Percentiles rank a stretch among this genome's conserved stretches.
These are phyloP conservation scores for Hortiboletus campestris DNA, from an alignment of 768 basidiomycete species.

Conservation along the genomic window DNA sequence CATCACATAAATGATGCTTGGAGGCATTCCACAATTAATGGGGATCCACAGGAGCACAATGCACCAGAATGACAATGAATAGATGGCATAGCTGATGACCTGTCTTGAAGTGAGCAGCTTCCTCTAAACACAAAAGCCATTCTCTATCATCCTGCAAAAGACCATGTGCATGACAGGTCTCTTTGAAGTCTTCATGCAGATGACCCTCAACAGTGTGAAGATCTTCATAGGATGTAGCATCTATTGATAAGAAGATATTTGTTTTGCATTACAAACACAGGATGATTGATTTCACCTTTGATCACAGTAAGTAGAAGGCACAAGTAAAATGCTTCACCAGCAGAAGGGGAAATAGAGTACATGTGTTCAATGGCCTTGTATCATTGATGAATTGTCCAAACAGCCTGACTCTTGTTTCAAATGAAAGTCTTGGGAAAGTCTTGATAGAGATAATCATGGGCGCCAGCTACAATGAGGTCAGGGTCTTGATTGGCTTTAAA, in stretches of 20 bases:
- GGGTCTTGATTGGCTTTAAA: not conserved
- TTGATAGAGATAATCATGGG: slow-evolving; percentile 26
- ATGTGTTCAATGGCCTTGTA: slow-evolving; percentile 16
- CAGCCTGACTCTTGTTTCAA: slow-evolving; percentile 14
- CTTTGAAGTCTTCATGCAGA: slow-evolving; percentile 7
- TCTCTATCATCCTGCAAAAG: slow-evolving; percentile 46
- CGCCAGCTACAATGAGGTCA: not conserved
- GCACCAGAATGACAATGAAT: no score
- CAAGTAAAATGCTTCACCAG: slow-evolving; percentile 42
- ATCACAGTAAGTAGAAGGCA: slow-evolving; percentile 38
- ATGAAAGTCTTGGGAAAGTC: slow-evolving; percentile 34
- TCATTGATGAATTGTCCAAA: slow-evolving; percentile 31
- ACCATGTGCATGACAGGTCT: slow-evolving; percentile 38
- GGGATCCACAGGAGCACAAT: no score
- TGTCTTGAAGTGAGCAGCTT: not conserved
- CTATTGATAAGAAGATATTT: no score
- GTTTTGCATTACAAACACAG: no score
- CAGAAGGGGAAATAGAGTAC: slow-evolving; percentile 14
- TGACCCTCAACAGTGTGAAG: slow-evolving; percentile 26
- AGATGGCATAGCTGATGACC: no score
- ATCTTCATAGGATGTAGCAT: slow-evolving; percentile 24
- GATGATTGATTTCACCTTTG: slow-evolving; percentile 8
- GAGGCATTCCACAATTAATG: no score
- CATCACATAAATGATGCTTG: no score
- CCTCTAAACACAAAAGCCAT: slow-evolving; percentile 34